Percentiles rank a stretch among this genome's conserved stretches.
These are phyloP conservation scores for Cutaneotrichosporon arboriforme DNA, from an alignment of 1,284 basidiomycete genomes.

Conservation along the genomic window DNA sequence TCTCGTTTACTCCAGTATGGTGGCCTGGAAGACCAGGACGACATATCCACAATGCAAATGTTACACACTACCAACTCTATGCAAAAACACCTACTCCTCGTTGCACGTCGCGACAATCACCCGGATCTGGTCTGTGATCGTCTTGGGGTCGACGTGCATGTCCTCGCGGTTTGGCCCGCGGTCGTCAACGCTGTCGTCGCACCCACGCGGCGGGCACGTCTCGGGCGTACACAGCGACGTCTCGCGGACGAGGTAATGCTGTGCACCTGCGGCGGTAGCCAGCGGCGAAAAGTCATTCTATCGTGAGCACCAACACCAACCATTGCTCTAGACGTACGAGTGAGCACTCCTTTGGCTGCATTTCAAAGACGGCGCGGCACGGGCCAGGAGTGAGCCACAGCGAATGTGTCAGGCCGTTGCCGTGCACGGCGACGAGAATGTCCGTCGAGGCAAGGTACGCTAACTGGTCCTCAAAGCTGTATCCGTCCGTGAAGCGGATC, in stretches of 20 bases:
- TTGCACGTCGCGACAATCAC: not conserved
- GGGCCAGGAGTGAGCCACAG: constrained; percentile 68
- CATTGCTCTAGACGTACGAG: constrained; percentile 6
- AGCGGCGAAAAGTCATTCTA: constrained; percentile 28
- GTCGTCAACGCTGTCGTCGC: not conserved
- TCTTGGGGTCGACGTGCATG: constrained; percentile 4
- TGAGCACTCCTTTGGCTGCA: constrained; percentile 14
- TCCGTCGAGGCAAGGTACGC: constrained; percentile 8
- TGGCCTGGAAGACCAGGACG: too few relatives aligned
- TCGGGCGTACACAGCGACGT: constrained; percentile 8
- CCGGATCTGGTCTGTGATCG: constrained; percentile 12
- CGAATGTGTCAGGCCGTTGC: constrained; percentile 62
- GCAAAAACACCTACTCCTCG: too few relatives aligned
- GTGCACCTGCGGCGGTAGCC: constrained; percentile 24
- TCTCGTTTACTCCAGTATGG: too few relatives aligned
- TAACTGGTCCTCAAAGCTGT: constrained; percentile 8
- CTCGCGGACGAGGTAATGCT: constrained; percentile 24
- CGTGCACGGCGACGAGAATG: constrained; percentile 56
- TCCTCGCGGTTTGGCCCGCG: constrained; percentile 5
- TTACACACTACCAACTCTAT: too few relatives aligned
- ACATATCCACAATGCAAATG: too few relatives aligned
- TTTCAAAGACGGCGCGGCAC: constrained; percentile 55
- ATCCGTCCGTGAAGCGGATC: constrained; percentile 6
- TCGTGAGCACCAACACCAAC: not conserved
- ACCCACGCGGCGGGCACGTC: constrained; percentile 12